Percentiles rank a stretch among this genome's conserved stretches.
Evolutionary conservation across 805 yeast species (phyloP).

Genomic region (Starmerella davenportii): DNA sequence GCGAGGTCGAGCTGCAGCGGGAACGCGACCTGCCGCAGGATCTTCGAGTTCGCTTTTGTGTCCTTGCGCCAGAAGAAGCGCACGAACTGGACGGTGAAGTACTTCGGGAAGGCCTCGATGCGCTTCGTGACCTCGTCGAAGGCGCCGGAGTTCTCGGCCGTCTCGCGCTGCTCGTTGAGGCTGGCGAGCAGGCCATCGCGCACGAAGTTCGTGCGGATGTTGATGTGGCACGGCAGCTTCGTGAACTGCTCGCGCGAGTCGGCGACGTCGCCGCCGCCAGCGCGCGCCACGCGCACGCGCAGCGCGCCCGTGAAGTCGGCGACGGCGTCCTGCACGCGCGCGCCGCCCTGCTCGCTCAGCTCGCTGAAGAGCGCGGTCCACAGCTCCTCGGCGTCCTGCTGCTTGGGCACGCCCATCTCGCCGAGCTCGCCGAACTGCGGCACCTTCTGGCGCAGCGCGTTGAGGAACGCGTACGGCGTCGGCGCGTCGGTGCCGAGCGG

Average conservation of each 20-base stretch:
- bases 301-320: constrained; percentile 41
- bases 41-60: constrained; percentile 76
- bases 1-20: constrained; percentile 84
- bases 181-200: constrained; percentile 68
- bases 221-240: constrained; percentile 80
- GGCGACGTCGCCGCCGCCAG: constrained; percentile 7
- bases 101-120: constrained; percentile 68
- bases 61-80: constrained; percentile 94
- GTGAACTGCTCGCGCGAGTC: constrained; percentile 32
- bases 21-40: constrained; percentile 81
- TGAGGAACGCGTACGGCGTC: constrained; percentile 51
- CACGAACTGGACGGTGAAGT: constrained; percentile 77
- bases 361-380: constrained; percentile 56
- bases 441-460: constrained; percentile 34
- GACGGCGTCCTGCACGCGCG: constrained; percentile 26
- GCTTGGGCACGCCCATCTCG: constrained; percentile 55
- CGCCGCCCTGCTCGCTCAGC: constrained; percentile 21
- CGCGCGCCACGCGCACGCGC: constrained; percentile 45
- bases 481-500: constrained; percentile 27
- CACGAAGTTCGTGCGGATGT: constrained; percentile 66
- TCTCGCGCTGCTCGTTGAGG: constrained; percentile 52
- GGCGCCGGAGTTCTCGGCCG: constrained; percentile 47
- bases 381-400: constrained; percentile 97
- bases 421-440: constrained; percentile 80
- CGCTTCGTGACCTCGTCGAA: constrained; percentile 39